A percentile compares a stretch with the other conserved stretches of the same genome.
Conservation (phyloP, 805 yeast genomes). For the Pichia cephalocereana region DNA sequence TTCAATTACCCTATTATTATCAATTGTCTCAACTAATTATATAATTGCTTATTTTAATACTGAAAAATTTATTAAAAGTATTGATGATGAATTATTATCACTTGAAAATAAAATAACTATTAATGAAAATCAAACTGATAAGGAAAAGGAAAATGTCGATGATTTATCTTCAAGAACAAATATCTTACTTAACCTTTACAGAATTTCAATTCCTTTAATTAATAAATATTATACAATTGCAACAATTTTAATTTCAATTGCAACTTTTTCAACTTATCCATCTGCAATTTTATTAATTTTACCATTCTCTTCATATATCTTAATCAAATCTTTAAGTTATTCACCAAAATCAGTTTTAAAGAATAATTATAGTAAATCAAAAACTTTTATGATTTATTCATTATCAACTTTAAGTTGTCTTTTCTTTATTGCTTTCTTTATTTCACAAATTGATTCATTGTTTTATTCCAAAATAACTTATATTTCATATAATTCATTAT, state of each 20-base stretch:
- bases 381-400: slow-evolving; percentile 10
- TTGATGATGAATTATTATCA: slow-evolving; percentile 12
- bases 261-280: slow-evolving; percentile 89
- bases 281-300: slow-evolving; percentile 57
- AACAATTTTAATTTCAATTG: slow-evolving; percentile 42
- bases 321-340: slow-evolving; percentile 6
- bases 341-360: slow-evolving; percentile 7
- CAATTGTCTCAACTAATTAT: slow-evolving; percentile 34
- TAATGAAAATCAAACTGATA: slow-evolving; percentile 11
- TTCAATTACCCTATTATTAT: slow-evolving; percentile 56
- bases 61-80: slow-evolving; percentile 13
- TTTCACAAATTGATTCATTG: slow-evolving; percentile 41
- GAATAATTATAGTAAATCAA: slow-evolving; percentile 1
- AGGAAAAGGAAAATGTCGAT: not conserved
- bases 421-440: slow-evolving; percentile 12
- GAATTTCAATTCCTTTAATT: slow-evolving; percentile 10
- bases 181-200: slow-evolving; percentile 8
- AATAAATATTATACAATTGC: slow-evolving; percentile 23
- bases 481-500: slow-evolving; percentile 39
- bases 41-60: slow-evolving; percentile 28
- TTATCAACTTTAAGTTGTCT: slow-evolving; percentile 13
- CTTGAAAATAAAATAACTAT: slow-evolving; percentile 9
- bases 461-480: slow-evolving; percentile 53
- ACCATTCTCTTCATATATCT: slow-evolving; percentile 43
- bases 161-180: slow-evolving; percentile 10